These are phyloP conservation scores for Penicillium pulvis DNA, from an alignment of 495 filamentous ascomycete genomes.

Conservation along the genomic window DNA sequence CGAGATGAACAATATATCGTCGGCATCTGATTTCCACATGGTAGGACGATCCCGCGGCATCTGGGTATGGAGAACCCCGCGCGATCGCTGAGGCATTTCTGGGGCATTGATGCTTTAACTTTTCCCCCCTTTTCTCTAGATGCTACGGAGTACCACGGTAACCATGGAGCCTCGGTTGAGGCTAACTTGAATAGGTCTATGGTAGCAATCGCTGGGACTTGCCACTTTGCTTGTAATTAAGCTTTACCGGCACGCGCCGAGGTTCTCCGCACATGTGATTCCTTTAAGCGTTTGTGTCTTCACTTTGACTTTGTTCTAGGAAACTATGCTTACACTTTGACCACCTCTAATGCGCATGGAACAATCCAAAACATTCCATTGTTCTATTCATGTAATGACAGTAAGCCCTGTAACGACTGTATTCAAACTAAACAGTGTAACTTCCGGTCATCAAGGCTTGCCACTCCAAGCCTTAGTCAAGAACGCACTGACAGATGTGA, in stretches of 20 bases:
- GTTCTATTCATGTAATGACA: slow-evolving; percentile 1
- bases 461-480: slow-evolving; percentile 47
- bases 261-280: background rate
- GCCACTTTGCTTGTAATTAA: background rate
- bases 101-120: background rate
- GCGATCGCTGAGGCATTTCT: background rate
- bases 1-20: background rate
- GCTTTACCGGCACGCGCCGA: slow-evolving; percentile 1
- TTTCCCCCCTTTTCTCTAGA: background rate
- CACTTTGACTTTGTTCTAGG: background rate
- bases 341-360: background rate
- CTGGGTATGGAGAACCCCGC: background rate
- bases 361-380: background rate
- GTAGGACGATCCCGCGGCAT: background rate
- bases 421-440: background rate
- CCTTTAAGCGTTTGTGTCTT: background rate
- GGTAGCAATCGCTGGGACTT: background rate
- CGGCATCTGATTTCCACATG: background rate
- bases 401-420: background rate
- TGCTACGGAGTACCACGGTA: background rate
- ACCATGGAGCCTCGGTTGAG: background rate
- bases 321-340: background rate
- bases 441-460: slow-evolving; percentile 26
- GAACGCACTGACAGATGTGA: slow-evolving; percentile 50
- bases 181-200: background rate